Conservation (phyloP, 2,329 filamentous ascomycete species). For the Ophiosphaerella korrae region DNA sequence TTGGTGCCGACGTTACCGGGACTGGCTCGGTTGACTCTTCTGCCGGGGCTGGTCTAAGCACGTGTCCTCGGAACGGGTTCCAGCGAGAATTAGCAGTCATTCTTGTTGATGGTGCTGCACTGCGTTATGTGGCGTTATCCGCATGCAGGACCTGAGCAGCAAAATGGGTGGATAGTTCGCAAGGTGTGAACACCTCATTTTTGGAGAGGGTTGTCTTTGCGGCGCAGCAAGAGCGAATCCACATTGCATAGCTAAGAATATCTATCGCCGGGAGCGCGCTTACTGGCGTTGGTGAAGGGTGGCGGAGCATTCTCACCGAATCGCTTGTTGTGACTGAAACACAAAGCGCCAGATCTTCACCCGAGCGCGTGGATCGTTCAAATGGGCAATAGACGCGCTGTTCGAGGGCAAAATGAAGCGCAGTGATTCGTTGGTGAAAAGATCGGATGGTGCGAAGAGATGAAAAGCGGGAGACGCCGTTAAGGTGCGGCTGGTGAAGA, state of each 20-base stretch:
- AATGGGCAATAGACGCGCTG: neutral
- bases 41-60: slow-evolving; percentile 4
- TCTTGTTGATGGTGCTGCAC: slow-evolving; percentile 17
- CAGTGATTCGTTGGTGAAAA: neutral
- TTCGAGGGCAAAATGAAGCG: neutral
- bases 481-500: neutral
- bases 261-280: slow-evolving; percentile 24
- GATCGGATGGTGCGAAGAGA: neutral
- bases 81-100: slow-evolving; percentile 13
- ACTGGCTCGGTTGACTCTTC: slow-evolving; percentile 3
- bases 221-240: slow-evolving; percentile 33
- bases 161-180: slow-evolving; percentile 26
- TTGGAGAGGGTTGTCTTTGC: slow-evolving; percentile 18
- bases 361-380: neutral
- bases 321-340: slow-evolving; percentile 29
- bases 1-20: slow-evolving; percentile 1
- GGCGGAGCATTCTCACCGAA: slow-evolving; percentile 22
- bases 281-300: slow-evolving; percentile 12
- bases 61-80: slow-evolving; percentile 17
- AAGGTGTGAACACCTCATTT: slow-evolving; percentile 30
- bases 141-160: slow-evolving; percentile 4
- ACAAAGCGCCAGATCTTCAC: slow-evolving; percentile 23
- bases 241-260: slow-evolving; percentile 13
- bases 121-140: slow-evolving; percentile 8
- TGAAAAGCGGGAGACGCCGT: neutral